Conservation (phyloP, 345 rosid species). For the Clarkia xantiana region DNA sequence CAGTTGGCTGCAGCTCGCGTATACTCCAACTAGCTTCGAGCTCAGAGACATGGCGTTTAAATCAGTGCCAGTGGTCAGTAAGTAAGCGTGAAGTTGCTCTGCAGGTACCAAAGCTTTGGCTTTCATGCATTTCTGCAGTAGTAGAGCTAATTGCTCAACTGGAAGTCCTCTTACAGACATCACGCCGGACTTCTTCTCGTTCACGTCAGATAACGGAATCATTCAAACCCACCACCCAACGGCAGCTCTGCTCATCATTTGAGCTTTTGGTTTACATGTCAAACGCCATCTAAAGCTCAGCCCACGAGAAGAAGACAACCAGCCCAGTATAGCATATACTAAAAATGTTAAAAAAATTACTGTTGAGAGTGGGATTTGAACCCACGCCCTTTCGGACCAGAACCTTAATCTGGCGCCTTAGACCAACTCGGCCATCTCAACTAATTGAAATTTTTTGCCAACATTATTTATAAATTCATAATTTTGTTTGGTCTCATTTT, state of each 20-base stretch:
- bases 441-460: too few species aligned
- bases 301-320: too few species aligned
- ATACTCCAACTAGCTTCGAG: constrained; percentile 28
- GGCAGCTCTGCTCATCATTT: too few species aligned
- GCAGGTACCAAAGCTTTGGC: constrained; percentile 17
- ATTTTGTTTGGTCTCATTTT: too few species aligned
- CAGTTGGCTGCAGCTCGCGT: constrained; percentile 28
- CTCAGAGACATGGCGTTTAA: constrained; percentile 11
- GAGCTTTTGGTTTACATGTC: too few species aligned
- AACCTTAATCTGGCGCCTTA: constrained; percentile 99
- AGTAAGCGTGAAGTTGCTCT: constrained; percentile 28
- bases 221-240: neutral
- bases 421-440: constrained; percentile 98
- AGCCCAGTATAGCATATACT: too few species aligned
- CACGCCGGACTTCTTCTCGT: too few species aligned
- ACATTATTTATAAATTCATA: too few species aligned
- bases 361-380: constrained; percentile 85
- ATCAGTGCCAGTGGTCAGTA: constrained; percentile 11
- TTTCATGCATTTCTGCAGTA: constrained; percentile 25
- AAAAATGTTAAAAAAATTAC: too few species aligned
- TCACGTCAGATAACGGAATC: neutral
- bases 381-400: constrained; percentile 99
- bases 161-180: constrained; percentile 1
- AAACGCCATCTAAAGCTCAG: too few species aligned
- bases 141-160: constrained; percentile 2